Percentiles rank a stretch among this genome's conserved stretches.
Conservation (phyloP, 305 asterid species). For the Fraxinus paxiana region DNA sequence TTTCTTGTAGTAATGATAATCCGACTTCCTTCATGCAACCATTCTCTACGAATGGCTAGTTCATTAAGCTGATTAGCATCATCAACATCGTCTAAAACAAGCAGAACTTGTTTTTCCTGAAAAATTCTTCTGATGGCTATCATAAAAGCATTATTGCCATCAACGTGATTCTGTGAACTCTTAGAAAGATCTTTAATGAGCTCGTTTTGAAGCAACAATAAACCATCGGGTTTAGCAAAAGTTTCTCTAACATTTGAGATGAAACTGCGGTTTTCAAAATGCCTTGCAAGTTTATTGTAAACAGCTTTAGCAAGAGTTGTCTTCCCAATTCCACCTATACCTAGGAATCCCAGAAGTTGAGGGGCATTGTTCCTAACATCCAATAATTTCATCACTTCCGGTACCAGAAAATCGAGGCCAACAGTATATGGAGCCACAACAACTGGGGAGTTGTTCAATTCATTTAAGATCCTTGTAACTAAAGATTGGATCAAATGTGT, state of each 20-base stretch:
- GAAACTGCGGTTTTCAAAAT: conserved; percentile 32
- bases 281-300: conserved; percentile 25
- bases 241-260: conserved; percentile 29
- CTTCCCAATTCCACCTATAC: conserved; percentile 40
- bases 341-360: conserved; percentile 27
- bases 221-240: conserved; percentile 19
- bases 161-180: background rate
- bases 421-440: conserved; percentile 33
- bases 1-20: conserved; percentile 31
- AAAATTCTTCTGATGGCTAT: conserved; percentile 11
- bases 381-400: conserved; percentile 7
- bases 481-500: conserved; percentile 21
- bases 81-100: conserved; percentile 38
- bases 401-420: conserved; percentile 27
- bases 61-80: conserved; percentile 22
- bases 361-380: conserved; percentile 22
- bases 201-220: conserved; percentile 23
- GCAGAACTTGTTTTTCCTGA: conserved; percentile 16
- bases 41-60: conserved; percentile 23
- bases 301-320: conserved; percentile 39
- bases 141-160: background rate
- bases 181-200: conserved; percentile 21
- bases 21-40: conserved; percentile 31
- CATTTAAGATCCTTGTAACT: conserved; percentile 24
- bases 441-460: conserved; percentile 31